A percentile compares a stretch with the other conserved stretches of the same genome.
Conservation (phyloP, 805 yeast genomes). For the Cyberlindnera lachancei region DNA sequence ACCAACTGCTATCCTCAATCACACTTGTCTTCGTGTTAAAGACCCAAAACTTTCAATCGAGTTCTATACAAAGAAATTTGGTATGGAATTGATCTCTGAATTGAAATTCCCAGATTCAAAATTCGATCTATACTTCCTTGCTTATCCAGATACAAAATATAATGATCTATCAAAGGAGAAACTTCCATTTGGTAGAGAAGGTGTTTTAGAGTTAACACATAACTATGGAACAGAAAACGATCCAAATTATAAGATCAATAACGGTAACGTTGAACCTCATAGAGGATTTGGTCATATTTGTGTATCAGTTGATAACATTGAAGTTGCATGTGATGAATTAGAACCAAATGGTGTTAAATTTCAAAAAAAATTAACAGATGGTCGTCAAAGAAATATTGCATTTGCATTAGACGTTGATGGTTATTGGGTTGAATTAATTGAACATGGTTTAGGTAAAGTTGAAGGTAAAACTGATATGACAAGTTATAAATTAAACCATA, state of each 20-base stretch:
- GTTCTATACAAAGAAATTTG: constrained; percentile 70
- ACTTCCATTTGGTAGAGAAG: constrained; percentile 28
- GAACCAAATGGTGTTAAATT: constrained; percentile 60
- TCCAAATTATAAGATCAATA: constrained; percentile 48
- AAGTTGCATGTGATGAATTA: constrained; percentile 48
- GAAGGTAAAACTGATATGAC: constrained; percentile 31
- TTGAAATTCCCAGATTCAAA: constrained; percentile 46
- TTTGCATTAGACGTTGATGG: constrained; percentile 94
- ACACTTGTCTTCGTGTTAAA: constrained; percentile 73
- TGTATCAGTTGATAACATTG: constrained; percentile 76
- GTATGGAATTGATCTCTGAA: constrained; percentile 53
- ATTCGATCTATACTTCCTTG: constrained; percentile 65
- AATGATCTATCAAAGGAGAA: constrained; percentile 3
- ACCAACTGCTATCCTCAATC: constrained; percentile 54
- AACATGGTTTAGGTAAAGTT: constrained; percentile 38
- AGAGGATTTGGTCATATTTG: constrained; percentile 95
- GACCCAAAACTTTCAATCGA: constrained; percentile 68
- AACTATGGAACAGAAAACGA: constrained; percentile 66
- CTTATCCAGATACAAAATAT: constrained; percentile 27
- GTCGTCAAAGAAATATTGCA: constrained; percentile 89
- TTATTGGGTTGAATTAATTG: constrained; percentile 91
- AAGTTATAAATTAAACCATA: constrained; percentile 56
- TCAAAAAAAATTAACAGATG: constrained; percentile 80
- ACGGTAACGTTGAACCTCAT: constrained; percentile 79
- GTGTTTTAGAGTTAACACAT: constrained; percentile 81